Evolutionary conservation across 179 eudicot genomes (phyloP).

Genomic region (Vitellaria paradoxa): DNA sequence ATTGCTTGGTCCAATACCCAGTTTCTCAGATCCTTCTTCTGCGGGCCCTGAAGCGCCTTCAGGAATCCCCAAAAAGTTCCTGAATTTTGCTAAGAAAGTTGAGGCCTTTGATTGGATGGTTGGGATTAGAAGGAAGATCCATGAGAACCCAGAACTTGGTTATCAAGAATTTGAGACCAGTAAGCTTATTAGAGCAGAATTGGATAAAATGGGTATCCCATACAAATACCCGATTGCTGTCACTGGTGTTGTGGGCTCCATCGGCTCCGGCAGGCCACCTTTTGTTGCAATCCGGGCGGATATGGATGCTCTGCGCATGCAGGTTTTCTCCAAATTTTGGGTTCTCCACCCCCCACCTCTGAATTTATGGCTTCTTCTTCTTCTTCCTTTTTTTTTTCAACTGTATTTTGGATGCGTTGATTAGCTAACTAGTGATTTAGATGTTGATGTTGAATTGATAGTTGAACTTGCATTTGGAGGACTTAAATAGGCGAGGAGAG

Average conservation of each 20-base stretch:
- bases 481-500: no score
- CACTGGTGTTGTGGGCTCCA: slow-evolving; percentile 50
- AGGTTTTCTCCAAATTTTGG: slow-evolving; percentile 28
- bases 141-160: slow-evolving; percentile 61
- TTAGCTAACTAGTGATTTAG: no score
- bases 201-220: slow-evolving; percentile 43
- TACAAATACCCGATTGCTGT: slow-evolving; percentile 53
- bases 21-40: slow-evolving; percentile 9
- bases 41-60: slow-evolving; percentile 20
- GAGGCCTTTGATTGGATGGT: slow-evolving; percentile 59
- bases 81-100: slow-evolving; percentile 37
- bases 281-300: slow-evolving; percentile 64
- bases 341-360: background rate
- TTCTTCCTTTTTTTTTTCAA: background rate
- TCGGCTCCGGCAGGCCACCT: slow-evolving; percentile 56
- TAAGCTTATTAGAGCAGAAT: slow-evolving; percentile 44
- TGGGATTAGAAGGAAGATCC: slow-evolving; percentile 50
- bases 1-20: slow-evolving; percentile 13
- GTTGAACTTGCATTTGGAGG: no score
- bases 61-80: slow-evolving; percentile 36
- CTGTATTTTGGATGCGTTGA: no score
- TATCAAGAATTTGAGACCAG: slow-evolving; percentile 66
- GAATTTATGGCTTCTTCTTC: background rate
- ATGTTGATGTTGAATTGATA: no score
- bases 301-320: slow-evolving; percentile 66